A percentile compares a stretch with the other conserved stretches of the same genome.
phyloP scores from a whole-genome alignment of 2,329 filamentous ascomycete species.

The Metarhizium guizhouense region DNA sequence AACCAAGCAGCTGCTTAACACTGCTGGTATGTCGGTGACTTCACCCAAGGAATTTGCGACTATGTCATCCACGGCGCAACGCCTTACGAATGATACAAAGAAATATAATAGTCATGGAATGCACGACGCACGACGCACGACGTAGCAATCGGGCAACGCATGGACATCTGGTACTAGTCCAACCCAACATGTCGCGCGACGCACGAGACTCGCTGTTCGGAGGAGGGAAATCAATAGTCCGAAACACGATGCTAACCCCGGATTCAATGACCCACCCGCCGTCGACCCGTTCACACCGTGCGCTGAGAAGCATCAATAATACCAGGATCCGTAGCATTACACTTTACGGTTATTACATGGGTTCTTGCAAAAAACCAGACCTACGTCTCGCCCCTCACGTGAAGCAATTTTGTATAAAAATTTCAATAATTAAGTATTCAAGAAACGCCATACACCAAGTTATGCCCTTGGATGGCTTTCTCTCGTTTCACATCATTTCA shows the following conservation, averaged over 20 bases:
- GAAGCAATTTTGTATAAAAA: no score
- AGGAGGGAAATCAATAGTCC: constrained; percentile 6
- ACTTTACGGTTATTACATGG: no score
- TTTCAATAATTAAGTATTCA: no score
- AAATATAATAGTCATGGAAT: neutral
- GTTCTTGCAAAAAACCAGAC: no score
- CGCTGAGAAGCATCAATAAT: no score
- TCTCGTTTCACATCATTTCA: no score
- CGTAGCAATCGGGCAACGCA: neutral
- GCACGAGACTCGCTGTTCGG: neutral
- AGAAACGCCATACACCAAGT: no score
- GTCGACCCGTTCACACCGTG: no score
- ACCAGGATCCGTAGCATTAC: no score
- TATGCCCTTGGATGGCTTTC: no score
- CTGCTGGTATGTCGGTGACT: neutral
- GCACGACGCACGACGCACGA: neutral
- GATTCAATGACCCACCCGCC: neutral
- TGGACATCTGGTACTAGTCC: neutral
- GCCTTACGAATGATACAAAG: neutral
- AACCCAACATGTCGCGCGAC: neutral
- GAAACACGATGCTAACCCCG: constrained; percentile 1
- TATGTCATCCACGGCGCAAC: neutral
- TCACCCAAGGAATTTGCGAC: neutral
- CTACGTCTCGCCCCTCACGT: no score
- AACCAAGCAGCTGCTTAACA: neutral